Evolutionary conservation across 192 early-diverging fungal species (phyloP).

Genomic region (Allomyces macrogynus): DNA sequence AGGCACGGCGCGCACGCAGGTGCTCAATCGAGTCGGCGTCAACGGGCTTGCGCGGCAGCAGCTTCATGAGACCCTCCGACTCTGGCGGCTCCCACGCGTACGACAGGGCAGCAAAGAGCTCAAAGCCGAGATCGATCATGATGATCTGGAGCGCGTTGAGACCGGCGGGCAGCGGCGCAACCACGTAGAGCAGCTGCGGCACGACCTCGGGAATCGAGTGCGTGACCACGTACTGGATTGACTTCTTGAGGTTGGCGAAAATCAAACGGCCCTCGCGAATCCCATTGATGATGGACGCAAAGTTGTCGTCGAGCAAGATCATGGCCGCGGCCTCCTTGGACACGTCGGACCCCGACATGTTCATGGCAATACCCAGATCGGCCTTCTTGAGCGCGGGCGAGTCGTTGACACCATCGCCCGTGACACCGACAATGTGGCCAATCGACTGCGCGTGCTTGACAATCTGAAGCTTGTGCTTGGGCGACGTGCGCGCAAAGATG

Average conservation of each 20-base stretch:
- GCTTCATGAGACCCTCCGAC: constrained; percentile 59
- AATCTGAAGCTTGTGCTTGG: constrained; percentile 92
- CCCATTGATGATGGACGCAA: constrained; percentile 78
- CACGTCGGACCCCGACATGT: constrained; percentile 81
- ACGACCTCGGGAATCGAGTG: constrained; percentile 84
- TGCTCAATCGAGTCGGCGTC: constrained; percentile 50
- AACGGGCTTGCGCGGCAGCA: constrained; percentile 78
- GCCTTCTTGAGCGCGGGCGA: constrained; percentile 91
- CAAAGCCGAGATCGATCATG: constrained; percentile 85
- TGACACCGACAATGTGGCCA: constrained; percentile 95
- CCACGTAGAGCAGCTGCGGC: constrained; percentile 64
- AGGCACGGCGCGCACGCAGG: constrained; percentile 28
- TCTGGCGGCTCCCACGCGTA: constrained; percentile 88
- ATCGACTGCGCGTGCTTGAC: constrained; percentile 72
- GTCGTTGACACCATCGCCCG: constrained; percentile 94
- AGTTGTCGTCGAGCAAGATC: constrained; percentile 97
- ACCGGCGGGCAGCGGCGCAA: constrained; percentile 67
- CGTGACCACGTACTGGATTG: constrained; percentile 73
- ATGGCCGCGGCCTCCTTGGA: constrained; percentile 92
- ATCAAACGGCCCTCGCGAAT: constrained; percentile 90
- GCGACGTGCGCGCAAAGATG: constrained; percentile 89
- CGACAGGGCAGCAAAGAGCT: constrained; percentile 62
- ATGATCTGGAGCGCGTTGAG: constrained; percentile 68
- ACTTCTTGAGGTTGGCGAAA: constrained; percentile 89
- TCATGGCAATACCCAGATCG: constrained; percentile 95